phyloP scores from a whole-genome alignment of 2,329 filamentous ascomycete species.

The Curvularia eragrostidis region DNA sequence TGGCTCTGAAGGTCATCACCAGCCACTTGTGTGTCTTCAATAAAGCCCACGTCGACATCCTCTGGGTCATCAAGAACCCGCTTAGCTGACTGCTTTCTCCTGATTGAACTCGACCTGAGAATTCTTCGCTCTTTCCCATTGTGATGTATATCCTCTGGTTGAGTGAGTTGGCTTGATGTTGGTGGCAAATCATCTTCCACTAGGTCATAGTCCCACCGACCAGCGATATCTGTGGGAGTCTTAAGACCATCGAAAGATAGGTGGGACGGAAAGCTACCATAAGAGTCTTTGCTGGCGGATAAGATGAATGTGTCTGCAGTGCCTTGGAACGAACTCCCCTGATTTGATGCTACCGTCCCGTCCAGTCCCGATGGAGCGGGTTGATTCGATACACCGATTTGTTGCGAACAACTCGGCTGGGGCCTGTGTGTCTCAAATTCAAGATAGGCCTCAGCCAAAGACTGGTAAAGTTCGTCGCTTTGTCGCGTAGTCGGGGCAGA shows the following conservation, averaged over 20 bases:
- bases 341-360: neutral
- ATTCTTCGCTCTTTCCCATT: slow-evolving; percentile 31
- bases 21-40: slow-evolving; percentile 56
- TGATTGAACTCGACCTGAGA: slow-evolving; percentile 15
- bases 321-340: neutral
- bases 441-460: slow-evolving; percentile 52
- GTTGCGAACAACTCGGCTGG: neutral
- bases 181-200: slow-evolving; percentile 14
- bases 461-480: slow-evolving; percentile 52
- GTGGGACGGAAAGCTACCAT: slow-evolving; percentile 45
- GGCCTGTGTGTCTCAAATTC: slow-evolving; percentile 38
- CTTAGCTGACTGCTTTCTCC: neutral
- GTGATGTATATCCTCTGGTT: slow-evolving; percentile 35
- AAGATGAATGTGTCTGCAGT: slow-evolving; percentile 11
- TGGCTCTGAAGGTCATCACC: slow-evolving; percentile 53
- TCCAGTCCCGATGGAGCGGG: neutral
- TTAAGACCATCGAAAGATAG: slow-evolving; percentile 19
- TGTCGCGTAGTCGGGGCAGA: slow-evolving; percentile 52
- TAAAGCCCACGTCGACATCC: slow-evolving; percentile 31
- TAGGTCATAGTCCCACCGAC: neutral
- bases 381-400: neutral
- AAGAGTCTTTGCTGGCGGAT: slow-evolving; percentile 38
- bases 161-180: slow-evolving; percentile 32
- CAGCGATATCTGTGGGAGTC: neutral
- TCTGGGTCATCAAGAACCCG: slow-evolving; percentile 1